Percentiles rank a stretch among this genome's conserved stretches.
These are phyloP conservation scores for Xerocomus spinulosus DNA, from an alignment of 768 basidiomycete species.

Conservation along the genomic window DNA sequence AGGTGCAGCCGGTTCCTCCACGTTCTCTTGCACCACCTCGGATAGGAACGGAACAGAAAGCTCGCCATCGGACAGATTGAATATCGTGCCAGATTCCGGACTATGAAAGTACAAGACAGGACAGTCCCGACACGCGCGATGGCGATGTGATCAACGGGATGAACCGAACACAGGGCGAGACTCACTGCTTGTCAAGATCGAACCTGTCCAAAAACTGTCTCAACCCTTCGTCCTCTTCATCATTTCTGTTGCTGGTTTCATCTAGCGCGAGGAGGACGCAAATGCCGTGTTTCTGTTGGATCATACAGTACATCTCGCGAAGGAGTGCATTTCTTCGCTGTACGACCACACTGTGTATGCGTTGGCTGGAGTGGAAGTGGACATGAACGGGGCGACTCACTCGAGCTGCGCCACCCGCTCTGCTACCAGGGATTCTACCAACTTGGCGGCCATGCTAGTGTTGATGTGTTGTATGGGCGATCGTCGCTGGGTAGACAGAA, in stretches of 20 bases:
- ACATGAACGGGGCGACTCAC: constrained; percentile 20
- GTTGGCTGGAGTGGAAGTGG: background rate
- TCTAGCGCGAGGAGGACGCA: constrained; percentile 37
- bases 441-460: constrained; percentile 22
- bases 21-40: constrained; percentile 8
- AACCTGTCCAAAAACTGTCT: constrained; percentile 52
- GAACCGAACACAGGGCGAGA: constrained; percentile 7
- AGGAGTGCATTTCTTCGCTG: constrained; percentile 66
- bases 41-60: constrained; percentile 19
- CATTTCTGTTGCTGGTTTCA: constrained; percentile 30
- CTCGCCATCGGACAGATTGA: constrained; percentile 33
- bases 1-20: constrained; percentile 9
- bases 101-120: constrained; percentile 24
- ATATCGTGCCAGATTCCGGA: constrained; percentile 39
- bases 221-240: constrained; percentile 38
- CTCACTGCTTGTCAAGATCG: constrained; percentile 51
- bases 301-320: constrained; percentile 65
- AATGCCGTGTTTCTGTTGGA: constrained; percentile 47
- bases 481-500: background rate
- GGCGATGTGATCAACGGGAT: background rate
- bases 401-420: constrained; percentile 33
- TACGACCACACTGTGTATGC: constrained; percentile 48
- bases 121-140: constrained; percentile 2
- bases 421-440: constrained; percentile 34
- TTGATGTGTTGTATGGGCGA: constrained; percentile 2